Percentiles rank a stretch among this genome's conserved stretches.
Evolutionary conservation across 129 eudicot species (phyloP).

Genomic region (Solidago caesia): DNA sequence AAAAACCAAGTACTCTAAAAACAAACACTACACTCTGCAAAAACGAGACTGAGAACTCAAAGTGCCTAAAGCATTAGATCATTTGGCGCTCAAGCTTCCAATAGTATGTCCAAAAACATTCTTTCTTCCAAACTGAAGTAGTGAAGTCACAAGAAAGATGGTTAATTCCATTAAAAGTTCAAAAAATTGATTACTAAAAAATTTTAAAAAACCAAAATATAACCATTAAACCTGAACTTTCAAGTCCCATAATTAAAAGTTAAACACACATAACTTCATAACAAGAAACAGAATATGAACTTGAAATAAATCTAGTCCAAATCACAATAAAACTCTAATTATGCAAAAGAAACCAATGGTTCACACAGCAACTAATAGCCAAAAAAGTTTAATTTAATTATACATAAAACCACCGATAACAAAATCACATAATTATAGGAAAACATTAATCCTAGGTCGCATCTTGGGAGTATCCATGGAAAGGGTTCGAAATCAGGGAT

Average conservation of each 20-base stretch:
- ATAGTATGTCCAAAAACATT: background rate
- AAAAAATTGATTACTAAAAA: background rate
- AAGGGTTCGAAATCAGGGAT: too few relatives aligned
- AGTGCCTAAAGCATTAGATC: background rate
- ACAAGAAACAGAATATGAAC: constrained; percentile 9
- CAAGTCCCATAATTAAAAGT: background rate
- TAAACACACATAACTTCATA: background rate
- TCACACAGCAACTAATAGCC: background rate
- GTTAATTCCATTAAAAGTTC: background rate
- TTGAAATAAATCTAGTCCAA: constrained; percentile 9
- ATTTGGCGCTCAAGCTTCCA: background rate
- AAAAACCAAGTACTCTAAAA: constrained; percentile 11
- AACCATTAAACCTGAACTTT: background rate
- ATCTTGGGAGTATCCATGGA: too few relatives aligned
- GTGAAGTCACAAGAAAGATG: background rate
- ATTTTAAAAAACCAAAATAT: background rate
- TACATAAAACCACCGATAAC: background rate
- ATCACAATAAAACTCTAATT: background rate
- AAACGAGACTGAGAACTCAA: background rate
- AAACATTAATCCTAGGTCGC: background rate
- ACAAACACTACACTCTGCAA: background rate
- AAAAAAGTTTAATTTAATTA: background rate
- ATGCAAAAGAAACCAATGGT: constrained; percentile 1
- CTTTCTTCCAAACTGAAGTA: background rate
- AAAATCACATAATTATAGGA: background rate